Conservation (phyloP, 306 rosid species). For the Nissolia schottii region DNA sequence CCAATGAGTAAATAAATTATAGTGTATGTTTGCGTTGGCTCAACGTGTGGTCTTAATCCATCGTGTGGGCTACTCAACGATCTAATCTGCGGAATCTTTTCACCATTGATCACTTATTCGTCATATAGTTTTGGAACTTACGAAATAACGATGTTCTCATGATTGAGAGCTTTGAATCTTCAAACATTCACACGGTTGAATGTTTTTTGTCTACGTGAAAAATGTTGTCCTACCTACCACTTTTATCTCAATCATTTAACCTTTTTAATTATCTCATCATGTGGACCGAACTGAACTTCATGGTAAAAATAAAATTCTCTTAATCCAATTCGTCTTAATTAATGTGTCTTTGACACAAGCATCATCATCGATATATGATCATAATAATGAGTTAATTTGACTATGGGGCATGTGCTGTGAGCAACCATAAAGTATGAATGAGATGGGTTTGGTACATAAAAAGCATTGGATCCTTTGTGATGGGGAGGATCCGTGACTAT, state of each 20-base stretch:
- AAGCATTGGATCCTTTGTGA: slow-evolving; percentile 56
- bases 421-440: slow-evolving; percentile 1
- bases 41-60: neutral
- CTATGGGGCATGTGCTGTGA: slow-evolving; percentile 24
- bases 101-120: neutral
- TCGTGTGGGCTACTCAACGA: neutral
- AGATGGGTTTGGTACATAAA: slow-evolving; percentile 3
- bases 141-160: neutral
- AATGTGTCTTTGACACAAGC: neutral
- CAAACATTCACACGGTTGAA: neutral
- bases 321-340: neutral
- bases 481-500: slow-evolving; percentile 20
- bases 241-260: slow-evolving; percentile 11
- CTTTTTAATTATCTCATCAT: neutral
- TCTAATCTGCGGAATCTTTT: neutral
- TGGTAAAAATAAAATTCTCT: neutral
- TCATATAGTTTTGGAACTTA: slow-evolving; percentile 6
- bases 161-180: neutral
- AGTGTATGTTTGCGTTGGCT: neutral
- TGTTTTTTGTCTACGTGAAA: neutral
- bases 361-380: neutral
- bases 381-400: slow-evolving; percentile 1
- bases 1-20: neutral
- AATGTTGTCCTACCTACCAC: neutral
- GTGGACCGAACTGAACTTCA: neutral